Evolutionary conservation across 768 basidiomycete species (phyloP).

Genomic region (Auricularia sp.): DNA sequence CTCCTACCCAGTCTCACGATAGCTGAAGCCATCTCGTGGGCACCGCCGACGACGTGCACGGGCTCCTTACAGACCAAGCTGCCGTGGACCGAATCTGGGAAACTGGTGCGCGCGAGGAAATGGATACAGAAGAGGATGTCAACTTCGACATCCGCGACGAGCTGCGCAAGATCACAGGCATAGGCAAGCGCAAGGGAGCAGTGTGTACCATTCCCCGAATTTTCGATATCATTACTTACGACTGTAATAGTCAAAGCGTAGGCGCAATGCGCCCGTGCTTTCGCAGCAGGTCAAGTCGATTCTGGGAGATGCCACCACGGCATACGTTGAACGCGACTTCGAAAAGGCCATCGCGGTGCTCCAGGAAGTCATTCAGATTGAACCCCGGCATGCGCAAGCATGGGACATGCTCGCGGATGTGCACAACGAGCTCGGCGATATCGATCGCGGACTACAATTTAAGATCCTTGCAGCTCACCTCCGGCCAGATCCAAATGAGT

Average conservation of each 20-base stretch:
- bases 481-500: constrained; percentile 72
- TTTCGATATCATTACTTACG: neutral
- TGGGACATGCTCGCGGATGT: constrained; percentile 87
- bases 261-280: constrained; percentile 42
- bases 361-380: constrained; percentile 89
- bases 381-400: constrained; percentile 71
- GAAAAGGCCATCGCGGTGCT: constrained; percentile 65
- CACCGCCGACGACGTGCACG: constrained; percentile 48
- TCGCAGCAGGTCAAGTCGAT: constrained; percentile 64
- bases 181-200: constrained; percentile 49
- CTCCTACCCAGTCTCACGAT: neutral
- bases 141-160: constrained; percentile 55
- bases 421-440: constrained; percentile 62
- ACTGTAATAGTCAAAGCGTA: constrained; percentile 27
- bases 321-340: constrained; percentile 64
- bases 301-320: constrained; percentile 80
- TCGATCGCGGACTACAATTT: constrained; percentile 65
- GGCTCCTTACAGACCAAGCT: constrained; percentile 30
- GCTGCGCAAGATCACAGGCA: constrained; percentile 61
- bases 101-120: constrained; percentile 44
- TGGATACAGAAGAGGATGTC: constrained; percentile 29
- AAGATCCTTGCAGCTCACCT: constrained; percentile 89
- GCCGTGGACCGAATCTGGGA: constrained; percentile 65
- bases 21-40: constrained; percentile 52
- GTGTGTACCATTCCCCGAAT: constrained; percentile 8